Conservation (phyloP, 768 basidiomycete species). For the Porphyrellus cyaneotinctus region DNA sequence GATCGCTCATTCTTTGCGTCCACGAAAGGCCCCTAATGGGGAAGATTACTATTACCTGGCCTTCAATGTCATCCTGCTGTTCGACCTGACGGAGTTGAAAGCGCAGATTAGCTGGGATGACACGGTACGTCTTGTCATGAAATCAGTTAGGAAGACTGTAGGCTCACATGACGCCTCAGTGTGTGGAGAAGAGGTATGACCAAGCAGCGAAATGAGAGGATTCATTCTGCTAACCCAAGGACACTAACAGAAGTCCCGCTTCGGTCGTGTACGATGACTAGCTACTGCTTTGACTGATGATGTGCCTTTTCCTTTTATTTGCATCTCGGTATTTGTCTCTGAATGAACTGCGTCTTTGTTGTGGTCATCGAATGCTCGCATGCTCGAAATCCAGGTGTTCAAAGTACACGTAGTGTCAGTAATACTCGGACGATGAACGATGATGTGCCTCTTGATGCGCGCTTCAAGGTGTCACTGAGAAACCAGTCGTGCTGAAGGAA, state of each 20-base stretch:
- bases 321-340: no score
- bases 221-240: not conserved
- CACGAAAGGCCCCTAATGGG: not conserved
- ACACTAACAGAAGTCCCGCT: constrained; percentile 16
- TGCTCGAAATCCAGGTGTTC: no score
- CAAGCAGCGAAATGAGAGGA: not conserved
- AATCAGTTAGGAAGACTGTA: no score
- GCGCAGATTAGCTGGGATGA: constrained; percentile 44
- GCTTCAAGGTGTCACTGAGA: no score
- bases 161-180: constrained; percentile 5
- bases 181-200: constrained; percentile 14
- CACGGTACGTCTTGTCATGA: constrained; percentile 1
- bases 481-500: no score
- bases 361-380: no score
- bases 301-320: not conserved
- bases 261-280: constrained; percentile 19
- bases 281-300: not conserved
- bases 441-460: no score
- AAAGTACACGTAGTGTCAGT: no score
- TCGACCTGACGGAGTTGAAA: constrained; percentile 43
- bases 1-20: not conserved
- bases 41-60: constrained; percentile 14
- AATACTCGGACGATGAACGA: no score
- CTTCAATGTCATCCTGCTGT: constrained; percentile 36
- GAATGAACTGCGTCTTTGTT: no score